Evolutionary conservation across 768 basidiomycete genomes (phyloP), one percentile per base, ranked within the genome.

Genomic region (Glaciozyma martinii): DNA sequence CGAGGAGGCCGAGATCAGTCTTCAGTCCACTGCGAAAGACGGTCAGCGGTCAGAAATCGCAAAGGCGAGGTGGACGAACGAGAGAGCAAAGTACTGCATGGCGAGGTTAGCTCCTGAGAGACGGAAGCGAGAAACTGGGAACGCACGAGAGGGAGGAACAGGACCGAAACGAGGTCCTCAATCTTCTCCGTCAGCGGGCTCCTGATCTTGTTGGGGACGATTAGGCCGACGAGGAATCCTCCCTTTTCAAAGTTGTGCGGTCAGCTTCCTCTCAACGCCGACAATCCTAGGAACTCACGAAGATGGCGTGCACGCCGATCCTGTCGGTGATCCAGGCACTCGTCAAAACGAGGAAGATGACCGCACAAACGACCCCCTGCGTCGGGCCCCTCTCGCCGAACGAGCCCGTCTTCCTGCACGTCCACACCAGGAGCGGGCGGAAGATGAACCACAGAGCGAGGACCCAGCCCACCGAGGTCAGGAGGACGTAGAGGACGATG

Each of bases 301-400:
- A 86, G 70, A 87, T 86, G 53, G 85, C 76, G 75, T 87, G 86
- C 56, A 87, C 83, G 50, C 88, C 90, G 63, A 94, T 90, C 71
- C 90, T 83, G 75, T 90, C 89, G 8, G 90, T 93, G 78, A 87
- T 86, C 78, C 90, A 92, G 0, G 88, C 87, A 5, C 85, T 86
- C 25, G 80, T 75, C 29, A 95, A 74, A 0, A 85, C 88, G 13
- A 90, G 62, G 0, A 86, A 86, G 86, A 93, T 89, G 82, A 90
- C 85, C 1, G 54, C 58, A 18, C 62, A 60, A 25, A 64, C 62
- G 59, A 70, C 63, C 52, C 82, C 75, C 5, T 85, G 77, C 0
- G 86, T 87, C 0, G 90, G 90, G 3, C 83, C 78, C 0, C 86
- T 86, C 55, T 81, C 81, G 67, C 89, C 87, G 66, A 90, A 76